Base-by-base conservation (phyloP, 2,329 filamentous ascomycete species). In the Fusarium udum region DNA sequence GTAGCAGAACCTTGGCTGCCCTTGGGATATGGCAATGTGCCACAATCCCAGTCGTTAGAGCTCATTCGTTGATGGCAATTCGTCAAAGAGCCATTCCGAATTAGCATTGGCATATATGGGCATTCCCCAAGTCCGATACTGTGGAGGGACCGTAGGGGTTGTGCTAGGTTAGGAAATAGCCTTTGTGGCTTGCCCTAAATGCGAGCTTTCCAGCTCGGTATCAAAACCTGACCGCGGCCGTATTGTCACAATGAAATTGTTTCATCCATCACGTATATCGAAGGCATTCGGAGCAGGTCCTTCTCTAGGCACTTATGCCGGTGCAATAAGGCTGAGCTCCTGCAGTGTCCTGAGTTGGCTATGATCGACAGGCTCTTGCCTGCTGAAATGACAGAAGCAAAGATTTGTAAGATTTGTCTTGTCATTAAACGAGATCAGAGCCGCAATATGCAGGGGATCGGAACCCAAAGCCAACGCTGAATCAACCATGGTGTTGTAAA, bases 91-190 rank as follows among this genome's bases (percentile, higher is more conserved):
- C 75, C 73, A 76, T 77, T 45, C 39, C 28, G n/a, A 65, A 76
- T 70, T 77, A 32, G 75, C 75, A 73, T 77, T 64, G 64, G 45
- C 43, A 48, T 46, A 28, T 42, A 75, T 73, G 70, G 69, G 67
- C n/a, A 71, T 74, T 73, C 53, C 24, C 40, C 49, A 73, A 77
- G 55, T 28, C 62, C 62, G 62, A 76, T 77, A 24, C 48, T 64
- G 51, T 45, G 59, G n/a, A 40, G 49, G 24, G 42, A 36, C 36
- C 15, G 26, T 56, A 45, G 46, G 66, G 48, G 39, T 59, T 56
- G 36, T 59, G 31, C 34, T 20, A 26, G 60, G 40, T 43, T 52
- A 31, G 28, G 42, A 43, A 77, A 43, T 61, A 55, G 42, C 36
- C 46, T 73, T 51, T 42, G 72, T 77, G 53, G 71, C 75, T 71